Base-by-base conservation (phyloP, 164 flowering plant species). In the Vitis labrusca region DNA sequence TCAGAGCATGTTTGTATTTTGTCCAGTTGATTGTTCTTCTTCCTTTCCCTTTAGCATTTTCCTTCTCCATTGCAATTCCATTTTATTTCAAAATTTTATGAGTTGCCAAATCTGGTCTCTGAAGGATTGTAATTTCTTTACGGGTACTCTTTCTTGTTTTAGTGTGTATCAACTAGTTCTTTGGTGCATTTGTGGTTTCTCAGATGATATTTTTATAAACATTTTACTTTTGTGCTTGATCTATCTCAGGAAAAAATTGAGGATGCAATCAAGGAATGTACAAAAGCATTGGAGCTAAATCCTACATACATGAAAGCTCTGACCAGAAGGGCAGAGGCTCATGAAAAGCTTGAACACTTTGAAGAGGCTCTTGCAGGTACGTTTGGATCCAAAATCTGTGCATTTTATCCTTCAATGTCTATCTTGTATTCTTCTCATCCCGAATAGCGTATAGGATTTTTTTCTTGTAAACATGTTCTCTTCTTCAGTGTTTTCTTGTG, bases 341-440 rank as follows among this genome's bases (percentile, higher is more conserved):
- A 86, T 71, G 97, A 95, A 80, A 95, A 83, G 79, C 97, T 91
- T 71, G 97, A 95, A 68, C 84, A 91, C 73, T 95, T 71, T 80
- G 99, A 95, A 60, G 99, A 91, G 70, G 95, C 98, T 58, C 85
- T 95, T 72, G 86, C 88, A 73, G 98, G 98, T 94, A 76, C 67
- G 78, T 56, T 37, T 67, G 8, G 56, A n/a, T 58, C 49, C 50
- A 56, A 37, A 37, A 37, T 8, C 44, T 37, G 44, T 37, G 44
- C 11, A 10, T 61, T 11, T 5, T 51, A 10, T 54, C 10, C 32
- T 15, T 48, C 10, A 51, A 53, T 63, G 5, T 29, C 11, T 19
- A 58, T 23, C 16, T 55, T 61, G 14, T 53, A 19, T 60, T 65
- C 60, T 37, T 14, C 16, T 61, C 5, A 23, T 23, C 27, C 27